Percentiles rank a stretch among this genome's conserved stretches.
These are phyloP conservation scores for Monosporascus sp. DNA, from an alignment of 2,329 filamentous ascomycete species.

Conservation along the genomic window DNA sequence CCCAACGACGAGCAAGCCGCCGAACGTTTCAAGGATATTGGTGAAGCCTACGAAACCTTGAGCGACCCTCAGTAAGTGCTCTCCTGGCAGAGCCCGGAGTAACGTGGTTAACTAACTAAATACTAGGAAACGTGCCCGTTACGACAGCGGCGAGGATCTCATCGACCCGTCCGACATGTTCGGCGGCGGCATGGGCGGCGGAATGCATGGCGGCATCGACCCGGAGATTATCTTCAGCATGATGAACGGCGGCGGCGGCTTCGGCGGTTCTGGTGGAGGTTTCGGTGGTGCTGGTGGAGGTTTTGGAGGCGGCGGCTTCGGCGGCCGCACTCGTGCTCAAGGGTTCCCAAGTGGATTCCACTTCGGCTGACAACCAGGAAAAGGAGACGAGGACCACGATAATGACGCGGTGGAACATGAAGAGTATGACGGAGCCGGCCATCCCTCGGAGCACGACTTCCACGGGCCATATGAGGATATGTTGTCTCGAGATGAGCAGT, in stretches of 20 bases:
- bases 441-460: conserved; percentile 9
- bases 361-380: conserved; percentile 46
- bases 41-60: conserved; percentile 93
- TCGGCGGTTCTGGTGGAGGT: conserved; percentile 45
- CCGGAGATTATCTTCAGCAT: conserved; percentile 78
- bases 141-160: conserved; percentile 89
- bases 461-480: conserved; percentile 6
- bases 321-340: conserved; percentile 37
- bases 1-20: conserved; percentile 78
- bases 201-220: conserved; percentile 58
- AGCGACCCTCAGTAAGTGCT: conserved; percentile 81
- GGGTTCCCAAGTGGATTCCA: conserved; percentile 51
- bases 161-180: conserved; percentile 87
- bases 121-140: conserved; percentile 74
- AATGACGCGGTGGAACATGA: conserved; percentile 27
- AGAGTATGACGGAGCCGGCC: conserved; percentile 21
- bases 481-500: conserved; percentile 9
- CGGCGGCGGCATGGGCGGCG: conserved; percentile 49
- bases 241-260: conserved; percentile 64
- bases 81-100: not conserved
- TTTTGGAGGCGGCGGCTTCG: conserved; percentile 48
- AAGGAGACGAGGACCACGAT: conserved; percentile 26
- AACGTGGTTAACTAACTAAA: conserved; percentile 29
- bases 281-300: conserved; percentile 40
- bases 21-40: conserved; percentile 94